A percentile compares a stretch with the other conserved stretches of the same genome.
These are phyloP conservation scores for Chaetothyriales sp. DNA, from an alignment of 2,329 filamentous ascomycete genomes.

Conservation along the genomic window DNA sequence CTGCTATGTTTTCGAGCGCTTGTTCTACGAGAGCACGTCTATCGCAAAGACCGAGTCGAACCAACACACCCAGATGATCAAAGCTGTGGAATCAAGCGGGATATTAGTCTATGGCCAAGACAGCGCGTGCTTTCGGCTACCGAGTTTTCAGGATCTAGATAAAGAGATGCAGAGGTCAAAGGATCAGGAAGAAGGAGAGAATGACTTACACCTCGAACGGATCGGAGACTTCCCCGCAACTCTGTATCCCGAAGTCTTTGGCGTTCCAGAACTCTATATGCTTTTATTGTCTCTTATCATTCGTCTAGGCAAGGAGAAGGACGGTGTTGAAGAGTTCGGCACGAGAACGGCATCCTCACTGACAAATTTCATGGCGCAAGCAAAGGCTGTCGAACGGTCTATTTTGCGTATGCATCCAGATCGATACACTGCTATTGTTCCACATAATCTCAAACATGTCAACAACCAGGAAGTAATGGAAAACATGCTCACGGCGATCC, in stretches of 20 bases:
- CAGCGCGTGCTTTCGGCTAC: constrained; percentile 23
- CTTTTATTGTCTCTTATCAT: constrained; percentile 31
- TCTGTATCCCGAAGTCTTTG: constrained; percentile 34
- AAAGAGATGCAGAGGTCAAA: constrained; percentile 23
- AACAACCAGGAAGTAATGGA: constrained; percentile 15
- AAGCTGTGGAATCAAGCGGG: constrained; percentile 5
- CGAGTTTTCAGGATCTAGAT: constrained; percentile 21
- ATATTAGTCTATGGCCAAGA: constrained; percentile 13
- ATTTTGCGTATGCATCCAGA: constrained; percentile 18
- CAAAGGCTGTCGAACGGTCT: constrained; percentile 24
- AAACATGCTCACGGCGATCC: constrained; percentile 27
- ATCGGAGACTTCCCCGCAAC: constrained; percentile 30
- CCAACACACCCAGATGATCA: neutral
- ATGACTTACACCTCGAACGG: constrained; percentile 31
- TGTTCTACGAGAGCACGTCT: constrained; percentile 34
- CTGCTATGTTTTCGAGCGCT: constrained; percentile 34
- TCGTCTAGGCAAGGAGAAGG: constrained; percentile 32
- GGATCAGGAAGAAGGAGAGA: constrained; percentile 30
- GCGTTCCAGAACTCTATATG: constrained; percentile 31
- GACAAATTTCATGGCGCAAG: constrained; percentile 22
- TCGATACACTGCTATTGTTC: neutral
- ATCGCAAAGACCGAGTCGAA: constrained; percentile 8
- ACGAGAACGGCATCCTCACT: constrained; percentile 9
- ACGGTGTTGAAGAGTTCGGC: constrained; percentile 18
- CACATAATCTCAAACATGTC: neutral